Conservation (phyloP, 441 rosid genomes). For the Daphne laureola region DNA sequence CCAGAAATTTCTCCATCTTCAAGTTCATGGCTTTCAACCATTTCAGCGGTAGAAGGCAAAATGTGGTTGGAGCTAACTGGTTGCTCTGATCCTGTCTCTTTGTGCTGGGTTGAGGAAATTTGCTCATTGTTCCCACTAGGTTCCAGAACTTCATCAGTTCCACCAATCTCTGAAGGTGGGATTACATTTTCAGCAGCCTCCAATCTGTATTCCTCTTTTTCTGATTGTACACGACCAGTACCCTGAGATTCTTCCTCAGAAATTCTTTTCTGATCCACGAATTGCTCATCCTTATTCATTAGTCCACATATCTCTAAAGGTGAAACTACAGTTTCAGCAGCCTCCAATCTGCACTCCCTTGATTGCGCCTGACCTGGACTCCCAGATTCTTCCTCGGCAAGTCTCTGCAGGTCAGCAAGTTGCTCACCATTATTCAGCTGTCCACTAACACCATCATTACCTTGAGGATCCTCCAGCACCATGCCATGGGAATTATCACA, state of each 20-base stretch:
- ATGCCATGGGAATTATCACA: slow-evolving; percentile 14
- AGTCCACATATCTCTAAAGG: slow-evolving; percentile 11
- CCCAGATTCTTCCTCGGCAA: slow-evolving; percentile 18
- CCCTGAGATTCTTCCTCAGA: slow-evolving; percentile 18
- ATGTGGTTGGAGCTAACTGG: slow-evolving; percentile 17
- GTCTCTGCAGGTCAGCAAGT: slow-evolving; percentile 18
- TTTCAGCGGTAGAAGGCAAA: slow-evolving; percentile 13
- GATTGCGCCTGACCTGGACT: slow-evolving; percentile 16
- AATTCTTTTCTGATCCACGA: slow-evolving; percentile 19
- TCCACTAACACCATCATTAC: slow-evolving; percentile 19
- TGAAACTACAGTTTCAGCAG: slow-evolving; percentile 12
- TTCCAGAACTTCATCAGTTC: slow-evolving; percentile 21
- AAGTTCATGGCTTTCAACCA: slow-evolving; percentile 37
- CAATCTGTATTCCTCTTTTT: background rate
- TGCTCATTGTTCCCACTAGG: slow-evolving; percentile 12
- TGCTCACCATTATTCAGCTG: slow-evolving; percentile 19
- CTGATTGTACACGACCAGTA: slow-evolving; percentile 20
- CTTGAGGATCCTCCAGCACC: slow-evolving; percentile 20
- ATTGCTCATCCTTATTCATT: slow-evolving; percentile 18
- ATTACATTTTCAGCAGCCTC: too few relatives aligned
- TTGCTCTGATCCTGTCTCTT: slow-evolving; percentile 27
- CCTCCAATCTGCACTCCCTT: slow-evolving; percentile 20
- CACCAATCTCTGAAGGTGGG: slow-evolving; percentile 8
- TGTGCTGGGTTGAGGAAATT: slow-evolving; percentile 19
- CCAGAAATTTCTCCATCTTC: slow-evolving; percentile 75